Evolutionary conservation across 2,329 filamentous ascomycete genomes (phyloP).

Genomic region (Fusarium cicatricum): DNA sequence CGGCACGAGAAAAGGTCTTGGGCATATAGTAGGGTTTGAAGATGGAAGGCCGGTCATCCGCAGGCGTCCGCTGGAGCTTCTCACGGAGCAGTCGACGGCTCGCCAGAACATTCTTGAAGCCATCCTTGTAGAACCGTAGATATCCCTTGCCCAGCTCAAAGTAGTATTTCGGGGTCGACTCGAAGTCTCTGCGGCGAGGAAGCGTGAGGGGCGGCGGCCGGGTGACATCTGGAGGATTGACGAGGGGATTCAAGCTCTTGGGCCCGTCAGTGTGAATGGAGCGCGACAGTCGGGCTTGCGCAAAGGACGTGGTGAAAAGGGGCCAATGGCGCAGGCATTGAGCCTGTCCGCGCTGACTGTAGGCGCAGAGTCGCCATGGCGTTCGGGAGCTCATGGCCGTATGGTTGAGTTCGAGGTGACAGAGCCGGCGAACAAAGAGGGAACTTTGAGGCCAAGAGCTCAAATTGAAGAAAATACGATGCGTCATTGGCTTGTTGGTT

Average conservation of each 20-base stretch:
- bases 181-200: constrained; percentile 58
- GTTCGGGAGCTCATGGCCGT: constrained; percentile 45
- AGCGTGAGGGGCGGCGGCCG: constrained; percentile 74
- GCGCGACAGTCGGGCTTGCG: constrained; percentile 25
- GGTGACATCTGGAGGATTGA: constrained; percentile 79
- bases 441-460: constrained; percentile 25
- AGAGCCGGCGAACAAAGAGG: constrained; percentile 9
- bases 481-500: constrained; percentile 38
- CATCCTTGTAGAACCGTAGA: constrained; percentile 85
- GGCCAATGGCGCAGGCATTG: constrained; percentile 29
- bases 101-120: constrained; percentile 75
- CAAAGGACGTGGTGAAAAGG: constrained; percentile 1
- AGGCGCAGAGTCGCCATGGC: constrained; percentile 44
- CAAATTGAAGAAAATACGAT: constrained; percentile 28
- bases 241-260: constrained; percentile 46
- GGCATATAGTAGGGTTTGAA: constrained; percentile 47
- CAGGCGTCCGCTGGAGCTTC: constrained; percentile 54
- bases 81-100: constrained; percentile 67
- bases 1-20: constrained; percentile 62
- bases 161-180: constrained; percentile 55
- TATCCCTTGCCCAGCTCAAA: constrained; percentile 77
- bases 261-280: constrained; percentile 38
- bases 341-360: constrained; percentile 28
- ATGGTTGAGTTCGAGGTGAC: constrained; percentile 18
- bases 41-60: constrained; percentile 61